Percentiles rank a stretch among this genome's conserved stretches.
Conservation (phyloP, 176 grass and related monocot genomes). For the Musa beccarii region DNA sequence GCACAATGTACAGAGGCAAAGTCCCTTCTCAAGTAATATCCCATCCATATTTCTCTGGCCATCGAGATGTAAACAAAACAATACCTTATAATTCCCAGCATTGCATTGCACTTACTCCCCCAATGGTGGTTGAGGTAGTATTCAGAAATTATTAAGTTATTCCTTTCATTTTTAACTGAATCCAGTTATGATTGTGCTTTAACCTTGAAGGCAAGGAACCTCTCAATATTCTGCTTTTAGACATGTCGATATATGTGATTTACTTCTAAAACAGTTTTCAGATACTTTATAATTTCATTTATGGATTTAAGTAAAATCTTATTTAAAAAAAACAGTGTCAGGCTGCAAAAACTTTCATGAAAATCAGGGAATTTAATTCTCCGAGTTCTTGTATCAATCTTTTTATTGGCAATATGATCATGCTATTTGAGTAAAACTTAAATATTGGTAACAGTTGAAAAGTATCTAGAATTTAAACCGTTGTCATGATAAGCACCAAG, state of each 20-base stretch:
- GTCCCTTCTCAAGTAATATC: conserved; percentile 50
- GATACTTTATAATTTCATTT: neutral
- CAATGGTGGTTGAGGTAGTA: conserved; percentile 53
- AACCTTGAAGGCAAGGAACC: neutral
- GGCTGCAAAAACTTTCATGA: no score
- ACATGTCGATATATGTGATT: neutral
- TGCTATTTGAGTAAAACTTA: no score
- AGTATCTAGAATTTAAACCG: neutral
- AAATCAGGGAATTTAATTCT: no score
- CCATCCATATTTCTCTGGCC: conserved; percentile 14
- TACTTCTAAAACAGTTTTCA: neutral
- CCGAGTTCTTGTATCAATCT: no score
- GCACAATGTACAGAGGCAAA: conserved; percentile 62
- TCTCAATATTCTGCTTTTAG: neutral
- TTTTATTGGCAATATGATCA: no score
- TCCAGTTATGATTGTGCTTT: neutral
- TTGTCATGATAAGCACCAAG: neutral
- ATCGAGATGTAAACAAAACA: conserved; percentile 4
- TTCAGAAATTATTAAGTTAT: conserved; percentile 1
- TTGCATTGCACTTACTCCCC: conserved; percentile 29
- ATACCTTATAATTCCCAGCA: conserved; percentile 17
- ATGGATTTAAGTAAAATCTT: no score
- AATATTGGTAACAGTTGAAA: no score
- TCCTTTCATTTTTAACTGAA: neutral
- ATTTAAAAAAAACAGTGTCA: no score